Percentiles rank a stretch among this genome's conserved stretches.
These are phyloP conservation scores for Cicer yamashitae DNA, from an alignment of 306 rosid genomes.

Conservation along the genomic window DNA sequence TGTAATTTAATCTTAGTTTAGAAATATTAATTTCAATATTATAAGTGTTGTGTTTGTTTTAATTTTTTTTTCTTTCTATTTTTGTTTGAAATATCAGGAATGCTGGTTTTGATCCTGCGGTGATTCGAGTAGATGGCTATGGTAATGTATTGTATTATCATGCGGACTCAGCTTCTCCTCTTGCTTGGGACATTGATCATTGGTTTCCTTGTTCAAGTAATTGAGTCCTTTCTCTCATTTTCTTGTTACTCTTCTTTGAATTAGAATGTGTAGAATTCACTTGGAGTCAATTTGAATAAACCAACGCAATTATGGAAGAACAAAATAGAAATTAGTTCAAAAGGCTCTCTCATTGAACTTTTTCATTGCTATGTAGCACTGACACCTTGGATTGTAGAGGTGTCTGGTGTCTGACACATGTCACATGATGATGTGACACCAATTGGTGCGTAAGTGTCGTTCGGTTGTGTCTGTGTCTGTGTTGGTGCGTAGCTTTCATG, in stretches of 20 bases:
- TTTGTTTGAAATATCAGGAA: conserved; percentile 57
- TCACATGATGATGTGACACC: too few relatives aligned
- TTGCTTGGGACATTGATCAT: conserved; percentile 97
- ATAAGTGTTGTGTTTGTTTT: neutral
- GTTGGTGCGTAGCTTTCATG: neutral
- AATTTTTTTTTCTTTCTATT: neutral
- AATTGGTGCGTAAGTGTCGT: too few relatives aligned
- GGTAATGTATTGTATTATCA: conserved; percentile 93
- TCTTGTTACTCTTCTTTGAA: conserved; percentile 21
- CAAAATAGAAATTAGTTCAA: neutral
- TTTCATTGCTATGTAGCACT: neutral
- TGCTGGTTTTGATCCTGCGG: conserved; percentile 96
- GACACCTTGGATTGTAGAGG: too few relatives aligned
- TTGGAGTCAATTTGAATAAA: neutral
- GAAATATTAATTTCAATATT: conserved; percentile 1
- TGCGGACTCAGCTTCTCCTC: conserved; percentile 94
- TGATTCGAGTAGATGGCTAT: conserved; percentile 80
- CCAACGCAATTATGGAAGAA: too few relatives aligned
- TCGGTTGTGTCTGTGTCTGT: too few relatives aligned
- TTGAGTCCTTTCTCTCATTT: conserved; percentile 17
- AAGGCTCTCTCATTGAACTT: neutral
- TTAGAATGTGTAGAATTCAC: conserved; percentile 9
- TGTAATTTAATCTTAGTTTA: conserved; percentile 37
- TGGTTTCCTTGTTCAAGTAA: conserved; percentile 98
- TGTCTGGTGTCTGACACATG: too few relatives aligned